Evolutionary conservation across 176 grass and related monocot species (phyloP), one percentile per base, ranked within the genome.

Genomic region (Themeda triandra): DNA sequence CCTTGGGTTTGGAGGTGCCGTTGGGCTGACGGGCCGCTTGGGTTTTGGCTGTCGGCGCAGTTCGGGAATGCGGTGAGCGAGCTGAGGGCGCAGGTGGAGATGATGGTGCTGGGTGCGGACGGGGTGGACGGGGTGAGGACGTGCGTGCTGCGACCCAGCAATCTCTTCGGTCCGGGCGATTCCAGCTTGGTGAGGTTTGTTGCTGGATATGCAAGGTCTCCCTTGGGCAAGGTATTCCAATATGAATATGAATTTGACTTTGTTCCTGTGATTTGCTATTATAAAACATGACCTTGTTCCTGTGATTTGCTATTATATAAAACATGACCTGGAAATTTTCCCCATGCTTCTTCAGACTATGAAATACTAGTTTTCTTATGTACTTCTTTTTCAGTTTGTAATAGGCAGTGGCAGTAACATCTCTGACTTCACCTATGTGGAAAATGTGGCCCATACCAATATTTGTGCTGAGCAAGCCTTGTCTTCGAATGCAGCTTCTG

Each of bases 61-160:
- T 94, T 89, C 30, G 73, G 81, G 56, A 89, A 88, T 66, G 73
- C 35, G 40, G 64, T 79, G 83, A 88, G 83, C 88, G 96, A 96
- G 81, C 80, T 99, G 81, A 84, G 87, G 77, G 91, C 91, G 76
- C 96, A 98, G 84, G 78, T 92, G 35, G 96, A 98, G 87, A 89
- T 91, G 65, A 87, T 95, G 85, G 93, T 98, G 40, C 82, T 98
- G 58, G 48, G 75, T 56, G 91, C 91, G 65, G 94, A 96, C 45
- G 93, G 81, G 49, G 76, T 63, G 48, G 84, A 79, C 32, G 93
- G 86, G 77, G 72, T 96, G 78, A 85, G 83, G 73, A 98, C 96
- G 2, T 94, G 91, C 66, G 96, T 82, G 24, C 71, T 98, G 64
- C 93, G 96, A 2, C 86, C 96, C 3, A 89, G 93, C 90, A 93